These are phyloP conservation scores for Epithemia pelagica DNA, from an alignment of 108 stramenopile genomes.

Conservation along the genomic window DNA sequence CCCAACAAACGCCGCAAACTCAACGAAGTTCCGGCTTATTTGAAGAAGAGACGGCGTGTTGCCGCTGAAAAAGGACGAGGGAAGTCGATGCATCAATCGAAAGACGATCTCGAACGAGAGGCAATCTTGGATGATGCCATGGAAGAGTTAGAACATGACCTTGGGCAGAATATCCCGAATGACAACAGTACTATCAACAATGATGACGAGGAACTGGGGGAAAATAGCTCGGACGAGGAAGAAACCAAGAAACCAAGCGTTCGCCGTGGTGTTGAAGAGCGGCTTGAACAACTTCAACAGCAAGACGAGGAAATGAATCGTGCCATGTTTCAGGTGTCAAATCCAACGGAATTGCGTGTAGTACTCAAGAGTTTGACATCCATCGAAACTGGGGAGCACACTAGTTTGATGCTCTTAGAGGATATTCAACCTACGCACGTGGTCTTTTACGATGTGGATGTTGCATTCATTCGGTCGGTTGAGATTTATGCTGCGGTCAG, in stretches of 20 bases:
- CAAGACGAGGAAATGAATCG: constrained; percentile 8
- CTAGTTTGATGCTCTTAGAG: constrained; percentile 49
- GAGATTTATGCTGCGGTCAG: constrained; percentile 65
- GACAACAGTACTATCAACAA: not conserved
- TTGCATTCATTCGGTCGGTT: constrained; percentile 78
- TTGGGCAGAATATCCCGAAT: not conserved
- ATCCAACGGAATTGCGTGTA: constrained; percentile 37
- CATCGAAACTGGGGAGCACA: constrained; percentile 47
- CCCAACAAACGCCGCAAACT: constrained; percentile 4
- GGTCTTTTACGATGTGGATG: constrained; percentile 87
- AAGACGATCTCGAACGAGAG: constrained; percentile 60
- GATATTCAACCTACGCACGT: constrained; percentile 80
- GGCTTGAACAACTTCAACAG: constrained; percentile 15
- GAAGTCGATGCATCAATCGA: constrained; percentile 7
- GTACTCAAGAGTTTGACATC: constrained; percentile 55
- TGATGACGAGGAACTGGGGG: constrained; percentile 3
- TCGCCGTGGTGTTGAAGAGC: not conserved
- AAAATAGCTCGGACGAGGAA: constrained; percentile 7
- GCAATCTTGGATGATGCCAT: constrained; percentile 70
- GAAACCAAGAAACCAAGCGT: not conserved
- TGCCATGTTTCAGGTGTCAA: constrained; percentile 19
- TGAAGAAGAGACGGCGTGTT: constrained; percentile 55
- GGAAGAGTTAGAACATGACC: constrained; percentile 51
- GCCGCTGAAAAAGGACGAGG: constrained; percentile 62
- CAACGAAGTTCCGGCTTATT: constrained; percentile 50